phyloP scores from a whole-genome alignment of 1,139 yeast genomes.

The Candida sp. region DNA sequence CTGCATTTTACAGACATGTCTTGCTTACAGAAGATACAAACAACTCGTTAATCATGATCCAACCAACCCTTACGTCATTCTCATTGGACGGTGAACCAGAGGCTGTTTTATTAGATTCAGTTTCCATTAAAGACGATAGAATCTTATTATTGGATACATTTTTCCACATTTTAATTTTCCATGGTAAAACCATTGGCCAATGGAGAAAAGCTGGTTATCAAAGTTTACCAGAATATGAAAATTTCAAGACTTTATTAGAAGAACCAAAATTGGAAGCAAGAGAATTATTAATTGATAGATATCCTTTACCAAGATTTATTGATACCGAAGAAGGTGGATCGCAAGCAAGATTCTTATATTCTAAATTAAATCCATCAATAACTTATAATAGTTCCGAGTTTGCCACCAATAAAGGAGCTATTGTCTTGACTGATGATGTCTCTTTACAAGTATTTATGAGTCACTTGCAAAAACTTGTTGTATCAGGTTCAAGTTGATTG shows the following conservation, averaged over 20 bases:
- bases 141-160: slow-evolving; percentile 89
- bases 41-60: slow-evolving; percentile 95
- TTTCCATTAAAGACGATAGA: slow-evolving; percentile 86
- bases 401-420: slow-evolving; percentile 57
- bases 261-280: slow-evolving; percentile 95
- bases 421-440: slow-evolving; percentile 94
- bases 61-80: slow-evolving; percentile 90
- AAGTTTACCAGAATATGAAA: slow-evolving; percentile 84
- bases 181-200: slow-evolving; percentile 90
- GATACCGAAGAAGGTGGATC: slow-evolving; percentile 98
- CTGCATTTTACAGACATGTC: slow-evolving; percentile 95
- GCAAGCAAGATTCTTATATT: slow-evolving; percentile 93
- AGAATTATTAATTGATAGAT: slow-evolving; percentile 84
- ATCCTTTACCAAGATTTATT: slow-evolving; percentile 92
- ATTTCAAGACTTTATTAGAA: slow-evolving; percentile 80
- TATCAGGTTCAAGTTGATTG: slow-evolving; percentile 34
- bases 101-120: slow-evolving; percentile 93
- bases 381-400: slow-evolving; percentile 65
- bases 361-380: slow-evolving; percentile 91
- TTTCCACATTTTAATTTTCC: slow-evolving; percentile 94
- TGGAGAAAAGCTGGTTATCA: slow-evolving; percentile 98
- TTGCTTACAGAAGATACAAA: slow-evolving; percentile 88
- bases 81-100: slow-evolving; percentile 78
- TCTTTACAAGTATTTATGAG: slow-evolving; percentile 89
- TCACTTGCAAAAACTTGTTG: slow-evolving; percentile 83